These are phyloP conservation scores for Colletotrichum sp. DNA, from an alignment of 2,329 filamentous ascomycete species.

Conservation along the genomic window DNA sequence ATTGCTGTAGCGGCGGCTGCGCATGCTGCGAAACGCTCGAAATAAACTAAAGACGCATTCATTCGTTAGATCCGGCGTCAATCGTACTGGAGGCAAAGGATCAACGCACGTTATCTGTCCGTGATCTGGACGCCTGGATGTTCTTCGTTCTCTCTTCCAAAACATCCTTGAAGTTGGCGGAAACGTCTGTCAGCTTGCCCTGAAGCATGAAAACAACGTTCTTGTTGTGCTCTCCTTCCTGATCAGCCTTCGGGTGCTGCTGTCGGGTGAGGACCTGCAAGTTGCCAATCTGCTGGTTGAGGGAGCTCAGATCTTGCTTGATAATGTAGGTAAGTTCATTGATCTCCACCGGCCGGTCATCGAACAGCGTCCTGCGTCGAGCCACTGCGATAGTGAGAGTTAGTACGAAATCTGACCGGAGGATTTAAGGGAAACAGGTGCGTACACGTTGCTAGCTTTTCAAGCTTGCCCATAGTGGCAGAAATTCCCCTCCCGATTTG, in stretches of 20 bases:
- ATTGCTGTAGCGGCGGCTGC: slow-evolving; percentile 71
- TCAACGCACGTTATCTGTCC: slow-evolving; percentile 75
- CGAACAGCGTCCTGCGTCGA: slow-evolving; percentile 95
- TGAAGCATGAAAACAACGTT: slow-evolving; percentile 94
- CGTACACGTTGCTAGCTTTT: slow-evolving; percentile 85
- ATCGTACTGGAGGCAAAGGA: too few species aligned
- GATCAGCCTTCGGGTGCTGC: slow-evolving; percentile 74
- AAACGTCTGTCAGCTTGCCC: slow-evolving; percentile 86
- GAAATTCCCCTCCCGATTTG: slow-evolving; percentile 93
- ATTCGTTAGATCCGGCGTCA: background rate
- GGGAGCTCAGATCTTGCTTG: slow-evolving; percentile 88
- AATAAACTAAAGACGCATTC: slow-evolving; percentile 63
- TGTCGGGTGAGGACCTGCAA: slow-evolving; percentile 80
- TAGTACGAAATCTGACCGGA: background rate
- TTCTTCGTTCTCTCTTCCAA: slow-evolving; percentile 97
- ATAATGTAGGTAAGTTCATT: slow-evolving; percentile 93
- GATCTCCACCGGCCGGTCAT: slow-evolving; percentile 94
- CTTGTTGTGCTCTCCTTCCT: slow-evolving; percentile 97
- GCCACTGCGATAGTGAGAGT: slow-evolving; percentile 65
- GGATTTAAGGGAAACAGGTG: slow-evolving; percentile 16
- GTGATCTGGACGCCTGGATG: slow-evolving; percentile 88
- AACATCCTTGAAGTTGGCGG: slow-evolving; percentile 96
- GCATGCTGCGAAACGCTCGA: slow-evolving; percentile 84
- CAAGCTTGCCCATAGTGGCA: slow-evolving; percentile 91
- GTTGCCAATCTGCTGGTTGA: slow-evolving; percentile 85